Conservation (phyloP, 345 rosid species). For the Gossypium herbaceum region DNA sequence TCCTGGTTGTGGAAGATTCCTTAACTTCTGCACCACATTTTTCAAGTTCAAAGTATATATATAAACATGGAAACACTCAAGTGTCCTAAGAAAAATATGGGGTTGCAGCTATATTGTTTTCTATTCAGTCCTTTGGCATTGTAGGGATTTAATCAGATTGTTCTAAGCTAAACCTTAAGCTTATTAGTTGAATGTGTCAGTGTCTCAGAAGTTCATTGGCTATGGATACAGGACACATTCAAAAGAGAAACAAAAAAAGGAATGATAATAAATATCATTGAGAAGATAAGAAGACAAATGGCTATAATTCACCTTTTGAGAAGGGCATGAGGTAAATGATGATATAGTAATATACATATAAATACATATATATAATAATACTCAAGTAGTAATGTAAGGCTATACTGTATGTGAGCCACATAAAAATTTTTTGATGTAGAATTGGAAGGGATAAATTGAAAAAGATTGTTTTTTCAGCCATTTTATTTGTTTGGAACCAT, state of each 20-base stretch:
- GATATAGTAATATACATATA: not conserved
- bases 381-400: not conserved
- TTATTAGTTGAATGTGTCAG: not conserved
- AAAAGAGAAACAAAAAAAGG: not conserved
- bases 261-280: not conserved
- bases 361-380: not conserved
- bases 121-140: not conserved
- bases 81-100: not conserved
- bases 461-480: constrained; percentile 19
- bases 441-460: constrained; percentile 4
- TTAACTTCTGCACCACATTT: not conserved
- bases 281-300: not conserved
- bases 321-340: not conserved
- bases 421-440: constrained; percentile 10
- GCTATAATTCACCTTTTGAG: constrained; percentile 3
- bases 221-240: not conserved
- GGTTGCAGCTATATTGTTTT: no score
- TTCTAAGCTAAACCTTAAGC: not conserved
- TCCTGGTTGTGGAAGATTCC: constrained; percentile 16
- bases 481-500: constrained; percentile 37
- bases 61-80: not conserved
- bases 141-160: constrained; percentile 9
- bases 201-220: constrained; percentile 5
- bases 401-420: constrained; percentile 4
- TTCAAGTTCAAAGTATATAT: constrained; percentile 16